Base-by-base conservation (phyloP, 129 eudicot species). In the Artemisia tridentata region DNA sequence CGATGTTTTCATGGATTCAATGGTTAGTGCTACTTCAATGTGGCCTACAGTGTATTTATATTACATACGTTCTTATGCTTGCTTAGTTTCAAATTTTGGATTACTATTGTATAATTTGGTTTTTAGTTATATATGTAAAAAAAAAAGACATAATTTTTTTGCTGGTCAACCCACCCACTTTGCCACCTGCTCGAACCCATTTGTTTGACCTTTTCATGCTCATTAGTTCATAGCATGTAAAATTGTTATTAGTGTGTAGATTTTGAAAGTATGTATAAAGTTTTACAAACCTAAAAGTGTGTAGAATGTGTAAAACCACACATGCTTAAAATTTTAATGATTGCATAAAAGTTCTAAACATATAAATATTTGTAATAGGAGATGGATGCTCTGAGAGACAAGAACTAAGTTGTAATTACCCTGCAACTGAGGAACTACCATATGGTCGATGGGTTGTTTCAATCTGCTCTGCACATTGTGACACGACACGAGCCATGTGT, bases 401-500 rank as follows among this genome's bases (percentile, higher is more conserved):
- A 67, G 76, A 93, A 46, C 68, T 89, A 65, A 82, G 77, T 43
- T 93, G 98, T 84, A 93, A 93, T 68, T 84, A 83, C 52, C 86
- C 86, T 1, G 82, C 81, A 76, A 77, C 91, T 7, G 78, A 91
- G 50, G 89, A 89, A 29, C 75, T 72, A 65, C 97, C 98, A 38
- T 85, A 89, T 62, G 98, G 98, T 12, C 88, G 72, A 27, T 89
- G 96, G 96, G 95, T 93, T 62, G 98, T 89, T 63, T 93, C 98
- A 12, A 90, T 93, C 16, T 93, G 98, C 80, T 71, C 98, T 48
- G 85, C 95, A 80, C 75, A 87, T 72, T 93, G 98, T 73, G 98
- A 93, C 80, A 93, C 90, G 65, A 87, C 97, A 48, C 79, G 98
- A 73, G 98, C 98, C 31, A 84, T 93, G 92, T 93, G 98, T 84